phyloP scores from a whole-genome alignment of 2,329 filamentous ascomycete genomes.

The Claviceps maximensis region DNA sequence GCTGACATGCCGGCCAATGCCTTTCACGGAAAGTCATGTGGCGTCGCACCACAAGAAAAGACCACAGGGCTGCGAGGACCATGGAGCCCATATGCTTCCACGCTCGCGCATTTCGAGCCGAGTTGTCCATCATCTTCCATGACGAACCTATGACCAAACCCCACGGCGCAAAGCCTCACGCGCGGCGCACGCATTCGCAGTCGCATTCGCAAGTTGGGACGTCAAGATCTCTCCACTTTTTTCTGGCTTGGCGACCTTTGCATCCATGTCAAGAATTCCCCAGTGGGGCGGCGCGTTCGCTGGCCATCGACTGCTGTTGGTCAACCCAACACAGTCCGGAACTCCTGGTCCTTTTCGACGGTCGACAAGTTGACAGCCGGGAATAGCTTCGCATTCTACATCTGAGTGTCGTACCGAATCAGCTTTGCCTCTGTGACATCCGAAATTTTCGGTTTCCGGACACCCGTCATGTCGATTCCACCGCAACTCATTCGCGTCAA shows the following conservation, averaged over 20 bases:
- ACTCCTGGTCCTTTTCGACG: not conserved
- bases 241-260: not conserved
- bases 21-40: not conserved
- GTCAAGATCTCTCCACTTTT: not conserved
- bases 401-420: not conserved
- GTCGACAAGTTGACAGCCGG: not conserved
- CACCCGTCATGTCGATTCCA: slow-evolving; percentile 38
- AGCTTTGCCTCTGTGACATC: not conserved
- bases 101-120: too few species aligned
- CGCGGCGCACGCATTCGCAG: too few species aligned
- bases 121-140: not conserved
- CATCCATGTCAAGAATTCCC: not conserved
- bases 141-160: not conserved
- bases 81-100: too few species aligned
- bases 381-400: not conserved
- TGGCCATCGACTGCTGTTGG: too few species aligned
- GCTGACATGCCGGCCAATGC: not conserved
- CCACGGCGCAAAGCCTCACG: not conserved
- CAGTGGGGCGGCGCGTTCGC: not conserved
- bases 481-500: slow-evolving; percentile 48
- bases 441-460: not conserved
- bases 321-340: too few species aligned
- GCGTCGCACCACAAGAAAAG: not conserved
- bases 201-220: not conserved
- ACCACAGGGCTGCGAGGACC: too few species aligned